Percentiles rank a stretch among this genome's conserved stretches.
These are phyloP conservation scores for Vigna hirtella DNA, from an alignment of 306 rosid genomes.

Conservation along the genomic window DNA sequence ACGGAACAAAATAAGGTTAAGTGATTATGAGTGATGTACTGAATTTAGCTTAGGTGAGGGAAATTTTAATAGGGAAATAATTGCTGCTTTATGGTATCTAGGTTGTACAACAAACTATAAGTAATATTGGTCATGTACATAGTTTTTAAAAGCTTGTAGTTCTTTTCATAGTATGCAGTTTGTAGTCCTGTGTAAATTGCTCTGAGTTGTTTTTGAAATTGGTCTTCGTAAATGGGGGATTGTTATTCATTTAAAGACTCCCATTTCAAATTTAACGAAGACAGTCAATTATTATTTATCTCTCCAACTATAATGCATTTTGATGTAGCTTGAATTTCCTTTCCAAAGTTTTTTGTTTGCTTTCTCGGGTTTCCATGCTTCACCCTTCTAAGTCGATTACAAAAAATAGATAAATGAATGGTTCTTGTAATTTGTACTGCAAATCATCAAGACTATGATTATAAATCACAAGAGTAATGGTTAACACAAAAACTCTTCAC, in stretches of 20 bases:
- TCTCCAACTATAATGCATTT: neutral
- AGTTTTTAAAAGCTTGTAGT: slow-evolving; percentile 40
- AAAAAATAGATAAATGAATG: no score
- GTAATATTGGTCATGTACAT: slow-evolving; percentile 45
- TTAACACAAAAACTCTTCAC: no score
- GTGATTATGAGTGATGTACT: slow-evolving; percentile 6
- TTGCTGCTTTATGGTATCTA: slow-evolving; percentile 25
- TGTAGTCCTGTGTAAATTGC: slow-evolving; percentile 39
- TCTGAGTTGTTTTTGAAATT: slow-evolving; percentile 21
- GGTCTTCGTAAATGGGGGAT: slow-evolving; percentile 1
- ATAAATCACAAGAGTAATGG: no score
- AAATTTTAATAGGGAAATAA: slow-evolving; percentile 30
- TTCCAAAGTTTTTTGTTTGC: neutral
- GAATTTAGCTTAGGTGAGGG: slow-evolving; percentile 15
- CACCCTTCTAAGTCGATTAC: neutral
- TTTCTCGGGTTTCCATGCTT: neutral
- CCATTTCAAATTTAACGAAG: neutral
- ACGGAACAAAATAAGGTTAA: slow-evolving; percentile 8
- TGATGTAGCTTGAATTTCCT: neutral
- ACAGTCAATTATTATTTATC: neutral
- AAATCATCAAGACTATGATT: no score
- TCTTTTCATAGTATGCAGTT: neutral
- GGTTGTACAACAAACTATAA: slow-evolving; percentile 35
- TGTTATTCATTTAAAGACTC: neutral
- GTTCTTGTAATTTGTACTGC: no score